Conservation (phyloP, 208 protist species). For the Leptomonas seymouri region DNA sequence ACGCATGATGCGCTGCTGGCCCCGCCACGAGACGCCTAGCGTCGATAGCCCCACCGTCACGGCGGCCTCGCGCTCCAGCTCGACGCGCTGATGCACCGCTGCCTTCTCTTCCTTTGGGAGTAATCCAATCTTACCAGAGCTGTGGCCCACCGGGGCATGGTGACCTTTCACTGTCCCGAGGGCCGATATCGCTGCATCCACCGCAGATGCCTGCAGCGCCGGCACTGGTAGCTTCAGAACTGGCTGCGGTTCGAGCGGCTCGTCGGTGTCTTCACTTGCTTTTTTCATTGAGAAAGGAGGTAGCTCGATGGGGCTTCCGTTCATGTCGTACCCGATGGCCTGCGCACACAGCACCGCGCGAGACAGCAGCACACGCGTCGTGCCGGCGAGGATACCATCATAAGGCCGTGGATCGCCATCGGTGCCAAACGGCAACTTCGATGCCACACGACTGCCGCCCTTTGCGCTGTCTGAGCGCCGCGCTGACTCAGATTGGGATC, state of each 20-base stretch:
- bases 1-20: conserved; percentile 36
- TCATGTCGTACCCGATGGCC: conserved; percentile 47
- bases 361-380: conserved; percentile 67
- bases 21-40: neutral
- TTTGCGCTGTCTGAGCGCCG: neutral
- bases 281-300: neutral
- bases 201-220: conserved; percentile 30
- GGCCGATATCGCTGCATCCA: conserved; percentile 28
- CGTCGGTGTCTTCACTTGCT: neutral
- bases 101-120: conserved; percentile 33
- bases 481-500: conserved; percentile 1
- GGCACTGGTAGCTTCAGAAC: conserved; percentile 37
- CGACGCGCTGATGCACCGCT: conserved; percentile 31
- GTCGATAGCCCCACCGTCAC: conserved; percentile 32
- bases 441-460: neutral
- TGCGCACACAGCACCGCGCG: conserved; percentile 70
- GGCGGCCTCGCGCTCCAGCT: conserved; percentile 35
- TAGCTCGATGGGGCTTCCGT: conserved; percentile 25
- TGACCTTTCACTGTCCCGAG: conserved; percentile 17
- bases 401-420: conserved; percentile 5
- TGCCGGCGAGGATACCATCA: conserved; percentile 71
- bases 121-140: conserved; percentile 30
- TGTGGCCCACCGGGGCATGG: conserved; percentile 17
- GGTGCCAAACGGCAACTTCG: neutral
- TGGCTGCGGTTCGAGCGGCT: conserved; percentile 18